Base-by-base conservation (phyloP, 305 asterid genomes). In the Fraxinus ornus region DNA sequence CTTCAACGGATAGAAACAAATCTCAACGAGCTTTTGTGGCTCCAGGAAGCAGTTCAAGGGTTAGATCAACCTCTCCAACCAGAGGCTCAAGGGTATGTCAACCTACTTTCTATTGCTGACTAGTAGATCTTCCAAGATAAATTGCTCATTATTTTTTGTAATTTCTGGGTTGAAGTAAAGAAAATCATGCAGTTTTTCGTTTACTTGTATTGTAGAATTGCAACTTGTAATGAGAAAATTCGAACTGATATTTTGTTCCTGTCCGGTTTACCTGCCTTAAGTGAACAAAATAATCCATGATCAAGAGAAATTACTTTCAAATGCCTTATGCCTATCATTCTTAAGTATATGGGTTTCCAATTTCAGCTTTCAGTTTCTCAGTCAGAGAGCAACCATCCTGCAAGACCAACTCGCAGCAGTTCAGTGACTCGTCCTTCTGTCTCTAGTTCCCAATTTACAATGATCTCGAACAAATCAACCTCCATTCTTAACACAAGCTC, bases 341-440 rank as follows among this genome's bases (percentile, higher is more conserved):
- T 68, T 76, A 55, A 49, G 28, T 37, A 24, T 30, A 62, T 33
- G 9, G 32, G 49, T 52, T 77, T 68, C 64, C 60, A 3, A 73
- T 89, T 91, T 83, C 97, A 96, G 99, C 91, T 96, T 44, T 94
- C 98, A 12, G 93, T 88, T 55, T 91, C 99, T 84, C 98, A 94
- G 68, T 92, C 99, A 77, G 99, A 92, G 89, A 91, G 86, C 89
- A 90, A 86, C 79, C 93, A 89, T 85, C 91, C 92, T 57, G 86
- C 92, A 66, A 93, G 90, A 83, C 94, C 94, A 49, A 72, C 92
- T 41, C 91, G 98, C 78, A 94, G 97, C 91, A 93, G 85, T 81
- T 96, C 98, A 0, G 97, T 89, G 81, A 96, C 97, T 76, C 95
- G 98, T 24, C 88, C 98, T 77, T 94, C 98, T 70, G 77, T 88